Evolutionary conservation across 1,139 yeast species (phyloP).

Genomic region (Spathaspora jeffriesii): DNA sequence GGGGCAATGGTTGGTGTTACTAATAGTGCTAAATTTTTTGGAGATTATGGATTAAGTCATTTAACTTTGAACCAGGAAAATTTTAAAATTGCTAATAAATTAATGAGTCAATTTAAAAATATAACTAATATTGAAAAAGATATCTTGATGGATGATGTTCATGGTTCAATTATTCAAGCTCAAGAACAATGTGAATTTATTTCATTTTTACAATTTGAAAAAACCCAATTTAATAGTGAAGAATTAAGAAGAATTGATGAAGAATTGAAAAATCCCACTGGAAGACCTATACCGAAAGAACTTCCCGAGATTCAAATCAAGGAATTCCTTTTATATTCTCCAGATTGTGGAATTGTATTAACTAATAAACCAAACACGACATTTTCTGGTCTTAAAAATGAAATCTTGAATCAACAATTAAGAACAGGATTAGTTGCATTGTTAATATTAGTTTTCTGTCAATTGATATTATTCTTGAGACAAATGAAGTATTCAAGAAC

Average conservation of each 20-base stretch:
- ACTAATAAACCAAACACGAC: slow-evolving; percentile 26
- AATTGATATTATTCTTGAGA: slow-evolving; percentile 36
- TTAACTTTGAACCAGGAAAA: slow-evolving; percentile 43
- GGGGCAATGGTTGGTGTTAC: slow-evolving; percentile 71
- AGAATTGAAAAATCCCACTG: slow-evolving; percentile 70
- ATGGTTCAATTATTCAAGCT: slow-evolving; percentile 33
- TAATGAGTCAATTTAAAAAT: slow-evolving; percentile 41
- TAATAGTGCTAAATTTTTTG: slow-evolving; percentile 72
- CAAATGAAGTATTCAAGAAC: slow-evolving; percentile 76
- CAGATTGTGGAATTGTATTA: slow-evolving; percentile 78
- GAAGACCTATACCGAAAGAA: slow-evolving; percentile 61
- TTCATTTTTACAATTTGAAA: slow-evolving; percentile 65
- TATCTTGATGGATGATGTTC: slow-evolving; percentile 38
- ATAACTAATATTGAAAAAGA: slow-evolving; percentile 36
- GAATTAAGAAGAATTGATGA: slow-evolving; percentile 66
- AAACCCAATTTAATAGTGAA: slow-evolving; percentile 51
- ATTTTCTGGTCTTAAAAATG: slow-evolving; percentile 60
- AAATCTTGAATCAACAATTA: slow-evolving; percentile 43
- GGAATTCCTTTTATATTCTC: slow-evolving; percentile 71
- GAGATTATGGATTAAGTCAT: slow-evolving; percentile 61
- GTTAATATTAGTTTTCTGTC: slow-evolving; percentile 39
- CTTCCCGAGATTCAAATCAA: slow-evolving; percentile 59
- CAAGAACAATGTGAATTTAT: slow-evolving; percentile 71
- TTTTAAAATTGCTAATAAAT: slow-evolving; percentile 40
- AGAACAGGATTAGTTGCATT: slow-evolving; percentile 50